phyloP scores from a whole-genome alignment of 2,329 filamentous ascomycete species.

The Capronia epimyces region DNA sequence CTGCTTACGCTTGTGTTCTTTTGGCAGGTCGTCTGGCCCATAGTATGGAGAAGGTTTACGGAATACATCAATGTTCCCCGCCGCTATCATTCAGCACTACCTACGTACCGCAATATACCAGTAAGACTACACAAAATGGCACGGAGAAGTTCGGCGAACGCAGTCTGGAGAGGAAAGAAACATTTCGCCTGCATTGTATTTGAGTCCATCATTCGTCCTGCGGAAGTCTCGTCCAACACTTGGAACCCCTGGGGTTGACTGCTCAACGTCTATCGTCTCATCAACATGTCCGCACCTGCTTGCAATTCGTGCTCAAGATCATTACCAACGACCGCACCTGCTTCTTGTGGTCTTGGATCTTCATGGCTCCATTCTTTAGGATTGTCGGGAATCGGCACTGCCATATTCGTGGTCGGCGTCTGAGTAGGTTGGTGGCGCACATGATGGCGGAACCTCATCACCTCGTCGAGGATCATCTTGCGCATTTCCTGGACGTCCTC shows the following conservation, averaged over 20 bases:
- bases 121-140: too few species aligned
- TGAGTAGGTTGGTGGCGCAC: constrained; percentile 48
- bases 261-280: constrained; percentile 26
- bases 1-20: not conserved
- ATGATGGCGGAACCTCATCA: constrained; percentile 69
- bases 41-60: too few species aligned
- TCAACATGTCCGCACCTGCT: constrained; percentile 54
- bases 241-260: not conserved
- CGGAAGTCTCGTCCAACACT: not conserved
- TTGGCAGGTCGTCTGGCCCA: not conserved
- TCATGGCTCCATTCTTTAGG: constrained; percentile 53
- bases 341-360: constrained; percentile 58
- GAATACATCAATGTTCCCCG: too few species aligned
- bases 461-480: constrained; percentile 94
- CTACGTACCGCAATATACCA: too few species aligned
- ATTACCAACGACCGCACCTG: constrained; percentile 39
- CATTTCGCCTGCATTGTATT: not conserved
- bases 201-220: not conserved
- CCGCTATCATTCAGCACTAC: too few species aligned
- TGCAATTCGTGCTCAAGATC: constrained; percentile 49
- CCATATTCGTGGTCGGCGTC: constrained; percentile 30
- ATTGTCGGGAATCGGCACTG: constrained; percentile 59
- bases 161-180: not conserved
- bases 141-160: too few species aligned
- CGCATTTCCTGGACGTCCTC: constrained; percentile 95